Evolutionary conservation across 768 basidiomycete species (phyloP).

Genomic region (Mycena sanguinolenta): DNA sequence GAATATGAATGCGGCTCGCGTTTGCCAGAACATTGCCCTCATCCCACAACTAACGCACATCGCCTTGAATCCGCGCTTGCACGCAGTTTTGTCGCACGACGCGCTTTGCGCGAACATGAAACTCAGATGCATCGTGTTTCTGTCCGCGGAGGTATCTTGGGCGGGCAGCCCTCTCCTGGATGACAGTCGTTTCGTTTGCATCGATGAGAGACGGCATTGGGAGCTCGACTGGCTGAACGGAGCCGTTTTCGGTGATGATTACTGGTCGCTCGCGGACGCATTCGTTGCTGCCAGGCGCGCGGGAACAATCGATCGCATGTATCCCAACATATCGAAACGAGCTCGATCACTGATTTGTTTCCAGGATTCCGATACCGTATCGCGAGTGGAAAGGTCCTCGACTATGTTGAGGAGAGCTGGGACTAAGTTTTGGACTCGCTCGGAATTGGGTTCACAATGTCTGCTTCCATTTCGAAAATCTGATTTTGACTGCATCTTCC

Average conservation of each 20-base stretch:
- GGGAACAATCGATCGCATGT: neutral
- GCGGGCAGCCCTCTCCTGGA: no score
- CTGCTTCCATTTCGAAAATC: no score
- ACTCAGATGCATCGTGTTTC: neutral
- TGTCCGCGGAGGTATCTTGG: neutral
- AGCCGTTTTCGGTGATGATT: neutral
- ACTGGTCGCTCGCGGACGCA: neutral
- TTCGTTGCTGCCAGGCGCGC: neutral
- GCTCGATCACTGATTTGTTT: no score
- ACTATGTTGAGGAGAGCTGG: no score
- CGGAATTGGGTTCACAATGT: no score
- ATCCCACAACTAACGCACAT: neutral
- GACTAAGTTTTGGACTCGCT: no score
- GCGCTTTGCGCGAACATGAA: neutral
- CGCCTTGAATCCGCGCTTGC: neutral
- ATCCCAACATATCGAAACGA: no score
- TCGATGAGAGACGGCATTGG: no score
- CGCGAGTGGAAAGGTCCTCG: no score
- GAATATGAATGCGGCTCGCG: neutral
- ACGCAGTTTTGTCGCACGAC: neutral
- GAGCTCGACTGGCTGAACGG: neutral
- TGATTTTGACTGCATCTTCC: no score
- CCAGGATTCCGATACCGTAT: no score
- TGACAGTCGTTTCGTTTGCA: no score
- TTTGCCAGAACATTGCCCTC: neutral